phyloP scores from a whole-genome alignment of 768 basidiomycete species.

The Phlebiopsis gigantea region DNA sequence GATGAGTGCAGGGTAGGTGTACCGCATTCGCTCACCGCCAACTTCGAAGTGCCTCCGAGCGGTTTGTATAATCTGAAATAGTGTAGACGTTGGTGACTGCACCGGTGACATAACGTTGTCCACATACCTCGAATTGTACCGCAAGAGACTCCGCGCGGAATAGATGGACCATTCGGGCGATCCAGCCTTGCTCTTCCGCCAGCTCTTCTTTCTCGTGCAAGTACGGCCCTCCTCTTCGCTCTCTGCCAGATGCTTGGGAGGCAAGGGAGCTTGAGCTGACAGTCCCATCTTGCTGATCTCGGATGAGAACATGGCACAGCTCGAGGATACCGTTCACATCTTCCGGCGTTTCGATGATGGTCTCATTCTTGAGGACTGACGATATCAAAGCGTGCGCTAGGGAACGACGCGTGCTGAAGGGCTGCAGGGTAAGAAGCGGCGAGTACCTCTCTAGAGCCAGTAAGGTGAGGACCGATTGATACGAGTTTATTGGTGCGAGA shows the following conservation, averaged over 20 bases:
- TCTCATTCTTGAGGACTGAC: constrained; percentile 94
- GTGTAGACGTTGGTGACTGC: background rate
- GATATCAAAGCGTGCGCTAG: constrained; percentile 95
- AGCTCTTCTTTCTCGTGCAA: constrained; percentile 79
- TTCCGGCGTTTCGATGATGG: constrained; percentile 87
- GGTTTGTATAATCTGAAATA: constrained; percentile 74
- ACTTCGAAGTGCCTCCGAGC: constrained; percentile 86
- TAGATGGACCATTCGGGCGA: constrained; percentile 95
- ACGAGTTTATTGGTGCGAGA: constrained; percentile 92
- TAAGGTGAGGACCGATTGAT: constrained; percentile 94
- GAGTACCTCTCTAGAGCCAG: constrained; percentile 91
- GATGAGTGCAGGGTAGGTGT: constrained; percentile 95
- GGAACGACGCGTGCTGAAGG: constrained; percentile 85
- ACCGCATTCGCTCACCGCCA: constrained; percentile 93
- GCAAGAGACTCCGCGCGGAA: constrained; percentile 85
- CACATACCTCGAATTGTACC: constrained; percentile 81
- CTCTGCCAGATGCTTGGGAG: constrained; percentile 22
- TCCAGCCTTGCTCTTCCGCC: constrained; percentile 99
- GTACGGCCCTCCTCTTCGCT: constrained; percentile 52
- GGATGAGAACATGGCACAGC: constrained; percentile 87
- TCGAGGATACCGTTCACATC: constrained; percentile 94
- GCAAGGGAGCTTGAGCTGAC: background rate
- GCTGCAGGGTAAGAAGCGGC: constrained; percentile 76
- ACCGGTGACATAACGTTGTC: background rate
- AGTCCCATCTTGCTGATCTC: constrained; percentile 64